Conservation (phyloP, 164 flowering plant genomes). For the Magnolia sinica region DNA sequence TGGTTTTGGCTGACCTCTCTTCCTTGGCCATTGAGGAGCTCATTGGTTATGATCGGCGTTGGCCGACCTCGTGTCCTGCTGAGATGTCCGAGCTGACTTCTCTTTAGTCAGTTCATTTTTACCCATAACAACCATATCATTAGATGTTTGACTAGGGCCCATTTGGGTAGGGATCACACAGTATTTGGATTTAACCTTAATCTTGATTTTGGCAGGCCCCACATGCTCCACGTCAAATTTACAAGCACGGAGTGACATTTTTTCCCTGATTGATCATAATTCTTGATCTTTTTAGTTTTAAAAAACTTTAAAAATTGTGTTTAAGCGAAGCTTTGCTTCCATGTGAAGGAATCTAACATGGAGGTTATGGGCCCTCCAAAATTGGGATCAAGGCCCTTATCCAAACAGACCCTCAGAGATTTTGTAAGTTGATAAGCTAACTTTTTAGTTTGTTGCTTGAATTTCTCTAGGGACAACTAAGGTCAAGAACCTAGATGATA, state of each 20-base stretch:
- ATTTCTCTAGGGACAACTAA: slow-evolving; percentile 31
- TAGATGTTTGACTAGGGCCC: no score
- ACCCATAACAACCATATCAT: no score
- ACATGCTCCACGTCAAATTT: no score
- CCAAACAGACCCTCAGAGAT: neutral
- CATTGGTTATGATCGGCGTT: no score
- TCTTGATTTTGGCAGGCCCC: neutral
- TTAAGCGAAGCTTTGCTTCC: neutral
- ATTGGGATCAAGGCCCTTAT: no score
- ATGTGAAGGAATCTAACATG: neutral
- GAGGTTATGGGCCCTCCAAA: neutral
- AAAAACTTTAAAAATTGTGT: neutral
- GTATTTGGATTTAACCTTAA: neutral
- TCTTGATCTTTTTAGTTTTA: neutral
- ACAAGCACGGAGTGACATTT: neutral
- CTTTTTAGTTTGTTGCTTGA: neutral
- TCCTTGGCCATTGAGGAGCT: no score
- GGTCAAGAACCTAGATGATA: slow-evolving; percentile 28
- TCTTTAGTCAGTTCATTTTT: no score
- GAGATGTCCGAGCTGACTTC: no score
- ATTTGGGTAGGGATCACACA: neutral
- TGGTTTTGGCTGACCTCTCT: no score
- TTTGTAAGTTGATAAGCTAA: neutral
- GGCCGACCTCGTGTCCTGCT: no score
- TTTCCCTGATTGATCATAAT: neutral